phyloP scores from a whole-genome alignment of 768 basidiomycete genomes.

The Hygrophorus pudorinus region DNA sequence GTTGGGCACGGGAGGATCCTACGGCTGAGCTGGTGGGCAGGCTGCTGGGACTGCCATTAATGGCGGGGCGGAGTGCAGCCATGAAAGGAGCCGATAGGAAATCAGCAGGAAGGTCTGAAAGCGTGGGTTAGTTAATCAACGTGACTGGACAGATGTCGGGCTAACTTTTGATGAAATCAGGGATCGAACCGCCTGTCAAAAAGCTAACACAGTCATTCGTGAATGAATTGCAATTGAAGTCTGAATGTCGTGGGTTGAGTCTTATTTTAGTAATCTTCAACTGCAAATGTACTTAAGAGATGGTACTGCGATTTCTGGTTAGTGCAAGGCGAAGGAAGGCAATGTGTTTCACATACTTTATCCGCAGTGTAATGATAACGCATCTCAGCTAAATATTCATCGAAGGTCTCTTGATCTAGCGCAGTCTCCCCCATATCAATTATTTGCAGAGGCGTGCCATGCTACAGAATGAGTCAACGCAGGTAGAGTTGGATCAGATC shows the following conservation, averaged over 20 bases:
- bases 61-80: slow-evolving; percentile 75
- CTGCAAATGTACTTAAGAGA: slow-evolving; percentile 49
- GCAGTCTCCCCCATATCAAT: slow-evolving; percentile 72
- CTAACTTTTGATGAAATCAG: slow-evolving; percentile 71
- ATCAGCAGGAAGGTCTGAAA: slow-evolving; percentile 63
- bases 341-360: slow-evolving; percentile 42
- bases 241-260: slow-evolving; percentile 21
- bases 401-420: slow-evolving; percentile 76
- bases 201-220: slow-evolving; percentile 85
- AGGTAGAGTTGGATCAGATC: not conserved
- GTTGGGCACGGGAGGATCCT: slow-evolving; percentile 17
- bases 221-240: slow-evolving; percentile 95
- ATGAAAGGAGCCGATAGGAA: slow-evolving; percentile 89
- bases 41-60: slow-evolving; percentile 51
- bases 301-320: slow-evolving; percentile 51
- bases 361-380: slow-evolving; percentile 79
- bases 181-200: slow-evolving; percentile 75
- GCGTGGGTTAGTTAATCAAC: not conserved
- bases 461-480: slow-evolving; percentile 27
- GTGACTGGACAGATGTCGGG: slow-evolving; percentile 8
- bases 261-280: not conserved
- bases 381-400: slow-evolving; percentile 74
- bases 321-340: not conserved
- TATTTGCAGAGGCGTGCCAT: slow-evolving; percentile 62
- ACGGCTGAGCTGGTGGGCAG: slow-evolving; percentile 18